phyloP scores from a whole-genome alignment of 139 green algal species.

The Ulvella scutata region DNA sequence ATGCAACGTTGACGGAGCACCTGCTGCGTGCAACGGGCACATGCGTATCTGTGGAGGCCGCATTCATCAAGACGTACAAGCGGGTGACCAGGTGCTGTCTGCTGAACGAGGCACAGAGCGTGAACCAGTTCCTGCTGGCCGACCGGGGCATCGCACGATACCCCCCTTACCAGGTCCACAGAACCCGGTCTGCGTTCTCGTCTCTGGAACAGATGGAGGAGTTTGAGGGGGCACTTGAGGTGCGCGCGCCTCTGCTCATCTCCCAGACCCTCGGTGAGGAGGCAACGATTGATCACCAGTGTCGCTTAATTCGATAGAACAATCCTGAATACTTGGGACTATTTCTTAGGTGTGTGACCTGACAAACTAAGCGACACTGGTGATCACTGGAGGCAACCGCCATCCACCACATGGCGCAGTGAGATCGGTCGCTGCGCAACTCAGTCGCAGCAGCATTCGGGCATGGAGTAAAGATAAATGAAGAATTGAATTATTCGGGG shows the following conservation, averaged over 20 bases:
- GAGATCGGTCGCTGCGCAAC: too few relatives aligned
- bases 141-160: constrained; percentile 47
- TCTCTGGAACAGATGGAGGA: constrained; percentile 34
- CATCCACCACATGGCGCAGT: too few relatives aligned
- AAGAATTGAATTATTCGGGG: too few relatives aligned
- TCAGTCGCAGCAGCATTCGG: too few relatives aligned
- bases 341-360: too few relatives aligned
- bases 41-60: not conserved
- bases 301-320: too few relatives aligned
- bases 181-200: constrained; percentile 29
- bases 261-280: too few relatives aligned
- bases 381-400: too few relatives aligned
- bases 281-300: too few relatives aligned
- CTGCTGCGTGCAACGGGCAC: not conserved
- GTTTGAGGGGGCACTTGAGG: constrained; percentile 51
- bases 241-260: not conserved
- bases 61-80: not conserved
- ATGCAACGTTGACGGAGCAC: not conserved
- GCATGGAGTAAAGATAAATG: too few relatives aligned
- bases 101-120: not conserved
- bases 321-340: too few relatives aligned
- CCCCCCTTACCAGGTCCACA: constrained; percentile 36
- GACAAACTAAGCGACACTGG: too few relatives aligned
- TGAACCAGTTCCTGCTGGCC: constrained; percentile 37
- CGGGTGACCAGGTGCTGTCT: not conserved